Evolutionary conservation across 2,329 filamentous ascomycete genomes (phyloP), one percentile per base, ranked within the genome.

Genomic region (Hypoxylon sp.): DNA sequence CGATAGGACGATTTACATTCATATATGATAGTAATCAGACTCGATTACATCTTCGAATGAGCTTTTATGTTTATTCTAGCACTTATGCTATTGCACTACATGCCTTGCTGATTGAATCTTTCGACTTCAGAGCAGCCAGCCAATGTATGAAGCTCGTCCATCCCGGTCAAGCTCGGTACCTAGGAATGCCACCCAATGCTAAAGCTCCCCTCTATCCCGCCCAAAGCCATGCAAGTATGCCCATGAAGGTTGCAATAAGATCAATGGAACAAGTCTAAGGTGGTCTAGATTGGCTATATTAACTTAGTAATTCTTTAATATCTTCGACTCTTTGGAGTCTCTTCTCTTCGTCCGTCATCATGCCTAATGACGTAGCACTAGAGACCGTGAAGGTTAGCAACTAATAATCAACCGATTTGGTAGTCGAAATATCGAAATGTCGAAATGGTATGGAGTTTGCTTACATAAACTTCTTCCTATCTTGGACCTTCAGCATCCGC

Each of bases 331-430:
- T 86, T 78, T 96, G 92, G 67, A 93, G 83, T 77, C 90, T 93
- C 86, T 96, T 97, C 80, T 98, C 94, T 70, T 98, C 94, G 68
- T 98, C 94, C 60, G 86, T 91, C 89, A 97, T 97, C 89, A 99
- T 95, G 1, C 96, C 96, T 34, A 99, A 82, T 0, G 93, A 96
- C 14, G 92, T 94, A n/a, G 96, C 96, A 82, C 94, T 97, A 52
- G 21, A 30, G 23, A 48, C 3, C 46, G 38, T 59, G n/a, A 67
- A 64, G 17, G 71, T 78, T 58, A 77, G 72, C 43, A 71, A 46
- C 5, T 11, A 52, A 43, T 5, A 28, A 21, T 2, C 10, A 48
- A n/a, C 19, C 0, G 6, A 17, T 45, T 4, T 14, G n/a, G 48
- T 14, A 58, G 32, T 46, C 70, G 62, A 43, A 57, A 56, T 28